Percentiles rank a stretch among this genome's conserved stretches.
Evolutionary conservation across 352 stramenopile genomes (phyloP).

Genomic region (Peronospora tabacina): DNA sequence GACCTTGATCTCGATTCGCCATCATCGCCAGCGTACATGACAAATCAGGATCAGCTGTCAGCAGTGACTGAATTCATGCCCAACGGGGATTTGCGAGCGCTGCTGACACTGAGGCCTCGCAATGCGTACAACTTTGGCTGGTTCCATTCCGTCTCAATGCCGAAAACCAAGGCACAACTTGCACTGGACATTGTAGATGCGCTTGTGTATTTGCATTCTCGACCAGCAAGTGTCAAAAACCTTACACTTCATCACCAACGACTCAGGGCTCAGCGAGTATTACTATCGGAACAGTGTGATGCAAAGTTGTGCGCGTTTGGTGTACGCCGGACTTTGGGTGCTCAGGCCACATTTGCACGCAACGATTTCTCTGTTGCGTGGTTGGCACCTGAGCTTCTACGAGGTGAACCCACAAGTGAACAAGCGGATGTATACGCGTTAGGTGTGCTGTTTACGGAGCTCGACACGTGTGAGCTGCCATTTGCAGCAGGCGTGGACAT

Average conservation of each 20-base stretch:
- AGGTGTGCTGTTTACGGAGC: conserved; percentile 46
- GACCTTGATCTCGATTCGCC: conserved; percentile 13
- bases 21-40: conserved; percentile 16
- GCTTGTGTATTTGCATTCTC: conserved; percentile 42
- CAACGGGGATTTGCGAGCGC: conserved; percentile 31
- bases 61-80: conserved; percentile 42
- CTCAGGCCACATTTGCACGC: conserved; percentile 9
- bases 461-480: conserved; percentile 49
- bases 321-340: conserved; percentile 16
- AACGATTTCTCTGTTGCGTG: conserved; percentile 34
- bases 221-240: conserved; percentile 13
- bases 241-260: conserved; percentile 24
- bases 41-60: conserved; percentile 17
- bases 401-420: conserved; percentile 25
- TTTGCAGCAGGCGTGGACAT: conserved; percentile 36
- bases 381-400: conserved; percentile 47
- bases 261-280: conserved; percentile 38
- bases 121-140: conserved; percentile 31
- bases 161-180: conserved; percentile 30
- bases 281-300: conserved; percentile 36
- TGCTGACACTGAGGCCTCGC: conserved; percentile 26
- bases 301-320: conserved; percentile 51
- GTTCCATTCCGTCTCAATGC: conserved; percentile 25
- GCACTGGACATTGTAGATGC: conserved; percentile 43
- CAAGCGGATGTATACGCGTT: conserved; percentile 41